These are phyloP conservation scores for Penicillium hesseltinei DNA, from an alignment of 2,329 filamentous ascomycete species.

Conservation along the genomic window DNA sequence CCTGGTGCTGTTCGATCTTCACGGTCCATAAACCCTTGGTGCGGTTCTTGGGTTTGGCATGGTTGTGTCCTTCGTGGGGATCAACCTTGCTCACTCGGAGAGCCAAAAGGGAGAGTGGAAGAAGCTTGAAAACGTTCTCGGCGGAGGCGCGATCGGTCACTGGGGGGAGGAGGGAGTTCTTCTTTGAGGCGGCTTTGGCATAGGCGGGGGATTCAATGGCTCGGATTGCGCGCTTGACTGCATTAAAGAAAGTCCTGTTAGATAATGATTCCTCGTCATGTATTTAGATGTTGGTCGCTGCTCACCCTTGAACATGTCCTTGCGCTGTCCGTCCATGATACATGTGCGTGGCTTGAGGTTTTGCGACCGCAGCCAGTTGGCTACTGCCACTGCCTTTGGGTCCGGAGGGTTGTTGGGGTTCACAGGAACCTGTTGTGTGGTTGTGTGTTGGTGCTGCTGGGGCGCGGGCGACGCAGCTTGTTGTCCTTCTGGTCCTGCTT, in stretches of 20 bases:
- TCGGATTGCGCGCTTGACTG: conserved; percentile 93
- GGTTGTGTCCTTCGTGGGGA: conserved; percentile 71
- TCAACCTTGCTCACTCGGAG: conserved; percentile 84
- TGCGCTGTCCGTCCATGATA: conserved; percentile 92
- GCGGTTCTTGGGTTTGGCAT: conserved; percentile 68
- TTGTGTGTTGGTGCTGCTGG: conserved; percentile 34
- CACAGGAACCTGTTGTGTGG: conserved; percentile 48
- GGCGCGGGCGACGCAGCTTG: conserved; percentile 34
- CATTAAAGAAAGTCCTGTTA: not conserved
- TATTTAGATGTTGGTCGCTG: not conserved
- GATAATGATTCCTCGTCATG: not conserved
- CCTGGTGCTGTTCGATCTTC: conserved; percentile 92
- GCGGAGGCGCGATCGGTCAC: conserved; percentile 85
- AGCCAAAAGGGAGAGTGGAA: conserved; percentile 90
- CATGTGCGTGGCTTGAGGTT: conserved; percentile 86
- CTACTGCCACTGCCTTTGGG: conserved; percentile 82
- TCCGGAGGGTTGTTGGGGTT: conserved; percentile 66
- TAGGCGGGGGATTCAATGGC: conserved; percentile 87
- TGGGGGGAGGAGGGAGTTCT: conserved; percentile 84
- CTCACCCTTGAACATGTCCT: conserved; percentile 94
- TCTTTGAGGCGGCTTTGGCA: conserved; percentile 75
- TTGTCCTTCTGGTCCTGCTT: conserved; percentile 39
- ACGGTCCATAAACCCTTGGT: conserved; percentile 97
- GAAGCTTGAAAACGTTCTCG: conserved; percentile 90
- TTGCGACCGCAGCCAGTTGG: conserved; percentile 80